Conservation (phyloP, 106 monocot genomes). For the Phalaenopsis aphrodite region DNA sequence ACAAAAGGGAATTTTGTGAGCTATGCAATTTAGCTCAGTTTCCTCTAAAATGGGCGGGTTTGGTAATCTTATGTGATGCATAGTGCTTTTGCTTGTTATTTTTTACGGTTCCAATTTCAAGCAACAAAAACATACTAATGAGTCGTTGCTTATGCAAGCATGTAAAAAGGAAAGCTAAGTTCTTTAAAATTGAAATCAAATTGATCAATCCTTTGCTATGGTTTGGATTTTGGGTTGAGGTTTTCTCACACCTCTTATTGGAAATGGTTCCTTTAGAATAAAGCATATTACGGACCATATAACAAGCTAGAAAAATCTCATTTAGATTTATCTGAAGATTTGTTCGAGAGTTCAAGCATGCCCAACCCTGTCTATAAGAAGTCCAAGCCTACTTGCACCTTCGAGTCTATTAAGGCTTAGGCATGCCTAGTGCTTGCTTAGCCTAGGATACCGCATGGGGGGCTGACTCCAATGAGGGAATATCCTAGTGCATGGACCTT, state of each 20-base stretch:
- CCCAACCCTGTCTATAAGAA: no score
- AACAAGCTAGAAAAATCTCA: neutral
- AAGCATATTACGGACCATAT: neutral
- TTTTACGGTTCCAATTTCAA: neutral
- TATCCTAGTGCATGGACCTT: neutral
- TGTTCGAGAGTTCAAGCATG: neutral
- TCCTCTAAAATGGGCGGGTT: neutral
- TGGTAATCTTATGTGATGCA: no score
- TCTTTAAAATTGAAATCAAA: neutral
- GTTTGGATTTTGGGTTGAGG: neutral
- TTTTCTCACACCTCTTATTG: neutral
- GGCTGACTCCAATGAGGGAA: neutral
- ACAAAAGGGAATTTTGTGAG: neutral
- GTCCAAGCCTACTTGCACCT: neutral
- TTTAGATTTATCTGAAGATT: neutral
- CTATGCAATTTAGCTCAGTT: neutral
- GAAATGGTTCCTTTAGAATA: neutral
- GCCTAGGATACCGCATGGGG: neutral
- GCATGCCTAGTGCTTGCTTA: constrained; percentile 2
- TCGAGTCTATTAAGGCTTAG: neutral
- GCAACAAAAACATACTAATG: neutral
- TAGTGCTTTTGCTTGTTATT: neutral
- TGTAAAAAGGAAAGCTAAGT: neutral
- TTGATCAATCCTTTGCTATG: neutral
- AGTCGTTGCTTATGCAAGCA: neutral